Evolutionary conservation across 1,284 basidiomycete species (phyloP), one percentile per base, ranked within the genome.

Genomic region (Papiliotrema fonsecae): DNA sequence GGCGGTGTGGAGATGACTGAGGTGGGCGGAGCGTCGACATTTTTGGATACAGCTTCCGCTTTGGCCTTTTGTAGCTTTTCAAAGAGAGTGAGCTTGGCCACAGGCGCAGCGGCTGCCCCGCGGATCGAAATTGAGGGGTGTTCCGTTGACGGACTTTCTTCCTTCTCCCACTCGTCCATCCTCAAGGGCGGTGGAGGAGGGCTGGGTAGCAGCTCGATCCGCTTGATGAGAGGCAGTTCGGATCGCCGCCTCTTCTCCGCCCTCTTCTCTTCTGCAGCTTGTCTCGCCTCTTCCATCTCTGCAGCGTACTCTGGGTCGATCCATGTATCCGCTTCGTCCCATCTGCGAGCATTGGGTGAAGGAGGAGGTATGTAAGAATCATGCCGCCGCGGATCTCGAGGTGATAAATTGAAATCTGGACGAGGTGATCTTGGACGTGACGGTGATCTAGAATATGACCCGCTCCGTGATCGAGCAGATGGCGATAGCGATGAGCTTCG

Each of bases 261-360:
- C 4, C 48, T 24, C 36, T 56, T 40, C 34, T 61, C 60, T 32
- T 55, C 39, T 2, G 36, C 53, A 22, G 54, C 37, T 13, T 49
- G 40, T 25, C 47, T 40, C 41, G 56, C 49, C 11, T 57, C 60
- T 1, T 56, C 56, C 19, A 58, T 39, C 58, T 54, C 57, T 5
- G 48, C 56, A 7, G 38, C 54, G 39, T 60, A 62, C 19, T 65
- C 62, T 1, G 70, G 68, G 50, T 72, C 62, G 3, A 71, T 45
- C 70, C 69, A 74, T 7, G 55, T 56, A 52, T 72, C 71, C 6
- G 58, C 51, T 44, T 68, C 49, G 48, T 69, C 54, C 69, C 71
- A 71, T 42, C 58, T 47, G 25, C 60, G 55, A n/a, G 49, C 57
- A 3, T 53, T 53, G 4, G 56, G 53, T 14, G 58, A 57, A 14